Evolutionary conservation across 1,139 yeast species (phyloP), one percentile per base, ranked within the genome.

Genomic region (Zhuliangozyma blackwelliae): DNA sequence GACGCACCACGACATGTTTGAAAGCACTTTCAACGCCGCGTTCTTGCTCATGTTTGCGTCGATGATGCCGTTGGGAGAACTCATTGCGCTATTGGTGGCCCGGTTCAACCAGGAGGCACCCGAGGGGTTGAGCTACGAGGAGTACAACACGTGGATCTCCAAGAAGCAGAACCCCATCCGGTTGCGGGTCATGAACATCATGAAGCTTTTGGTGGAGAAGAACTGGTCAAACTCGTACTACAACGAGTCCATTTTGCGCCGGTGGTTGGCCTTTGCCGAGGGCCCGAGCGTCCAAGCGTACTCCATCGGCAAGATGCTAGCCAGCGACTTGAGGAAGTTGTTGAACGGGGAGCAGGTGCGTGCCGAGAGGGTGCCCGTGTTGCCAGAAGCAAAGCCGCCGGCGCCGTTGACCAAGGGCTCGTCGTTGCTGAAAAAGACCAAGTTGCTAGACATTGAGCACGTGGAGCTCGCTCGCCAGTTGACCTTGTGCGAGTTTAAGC

Each of bases 121-220:
- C 0, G 96, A 85, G 50, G 96, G 95, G 0, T 64, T 92, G 43
- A 78, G 86, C 38, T 83, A 78, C 48, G 95, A 85, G 43, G 96
- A 89, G 52, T 87, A 86, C 54, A 77, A 79, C 31, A 61, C 72
- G 5, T 92, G 98, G 97, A 74, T 82, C 8, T 79, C 80, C 29
- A 77, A 77, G 51, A 89, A 87, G 51, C 82, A 63, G 58, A 63
- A 49, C 55, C 84, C 90, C 0, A 81, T 86, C 27, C 75, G 92
- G 39, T 54, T 76, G 23, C 68, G 89, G 39, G 89, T 87, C 4
- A 71, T 85, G 44, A 79, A 82, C 45, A 72, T 85, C 27, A 76
- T 89, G 77, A 81, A 80, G 50, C 63, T 77, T 16, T 72, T 94
- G 56, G 68, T 89, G 28, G 87, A 82, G 39, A 77, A 76, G 44